Evolutionary conservation across 2,329 filamentous ascomycete species (phyloP).

Genomic region (Chrysoporthe puriensis): DNA sequence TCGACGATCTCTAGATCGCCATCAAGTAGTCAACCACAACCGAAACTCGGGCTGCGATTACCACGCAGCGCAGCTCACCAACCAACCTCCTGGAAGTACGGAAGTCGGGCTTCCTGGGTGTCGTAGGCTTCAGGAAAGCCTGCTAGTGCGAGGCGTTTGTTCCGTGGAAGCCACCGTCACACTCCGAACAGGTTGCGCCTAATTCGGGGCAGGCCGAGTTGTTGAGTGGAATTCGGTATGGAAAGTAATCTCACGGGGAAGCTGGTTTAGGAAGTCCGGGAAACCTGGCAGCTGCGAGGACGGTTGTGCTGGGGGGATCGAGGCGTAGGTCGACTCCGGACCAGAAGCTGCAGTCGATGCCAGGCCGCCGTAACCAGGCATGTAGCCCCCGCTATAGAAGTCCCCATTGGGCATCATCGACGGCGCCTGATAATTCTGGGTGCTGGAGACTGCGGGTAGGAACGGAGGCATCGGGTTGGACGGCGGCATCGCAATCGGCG

Average conservation of each 20-base stretch:
- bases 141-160: no score
- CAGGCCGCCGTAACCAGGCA: neutral
- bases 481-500: neutral
- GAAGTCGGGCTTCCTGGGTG: neutral
- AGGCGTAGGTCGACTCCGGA: neutral
- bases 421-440: neutral
- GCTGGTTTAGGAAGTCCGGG: neutral
- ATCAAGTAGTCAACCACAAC: neutral
- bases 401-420: neutral
- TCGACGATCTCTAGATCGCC: neutral
- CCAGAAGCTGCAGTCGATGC: neutral
- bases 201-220: neutral
- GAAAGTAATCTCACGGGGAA: neutral
- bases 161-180: neutral
- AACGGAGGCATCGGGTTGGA: neutral
- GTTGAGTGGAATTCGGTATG: neutral
- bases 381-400: neutral
- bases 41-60: neutral
- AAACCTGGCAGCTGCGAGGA: constrained; percentile 3
- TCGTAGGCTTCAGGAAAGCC: neutral
- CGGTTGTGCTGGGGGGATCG: neutral
- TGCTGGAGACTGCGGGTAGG: neutral
- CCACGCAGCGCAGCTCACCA: neutral
- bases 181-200: neutral
- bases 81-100: neutral